Evolutionary conservation across 2,329 filamentous ascomycete genomes (phyloP).

Genomic region (Trichoderma koningiopsis): DNA sequence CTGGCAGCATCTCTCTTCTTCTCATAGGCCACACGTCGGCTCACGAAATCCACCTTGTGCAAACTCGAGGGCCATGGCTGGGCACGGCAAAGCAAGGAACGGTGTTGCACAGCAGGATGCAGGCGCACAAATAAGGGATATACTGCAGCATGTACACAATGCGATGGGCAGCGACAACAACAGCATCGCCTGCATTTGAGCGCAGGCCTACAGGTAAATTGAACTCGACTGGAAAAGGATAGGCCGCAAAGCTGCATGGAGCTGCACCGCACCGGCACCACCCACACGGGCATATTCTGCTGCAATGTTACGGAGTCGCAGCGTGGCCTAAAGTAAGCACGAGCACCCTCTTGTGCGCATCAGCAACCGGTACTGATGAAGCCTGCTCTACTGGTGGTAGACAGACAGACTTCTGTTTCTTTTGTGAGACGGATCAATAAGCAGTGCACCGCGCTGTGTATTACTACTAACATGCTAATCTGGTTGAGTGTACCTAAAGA

Average conservation of each 20-base stretch:
- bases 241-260: neutral
- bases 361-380: neutral
- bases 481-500: too few relatives aligned
- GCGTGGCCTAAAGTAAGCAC: neutral
- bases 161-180: neutral
- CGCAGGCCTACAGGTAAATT: neutral
- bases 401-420: neutral
- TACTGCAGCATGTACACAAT: neutral
- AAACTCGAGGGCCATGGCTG: neutral
- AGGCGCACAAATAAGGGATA: neutral
- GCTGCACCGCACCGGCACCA: conserved; percentile 13
- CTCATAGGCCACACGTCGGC: neutral
- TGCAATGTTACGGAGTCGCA: conserved; percentile 3
- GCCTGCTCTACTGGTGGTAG: neutral
- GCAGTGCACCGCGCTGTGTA: neutral
- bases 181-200: neutral
- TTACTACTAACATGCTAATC: neutral
- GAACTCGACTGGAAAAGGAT: too few relatives aligned
- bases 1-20: neutral
- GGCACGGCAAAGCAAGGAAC: conserved; percentile 3
- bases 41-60: neutral
- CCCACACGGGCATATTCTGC: conserved; percentile 11
- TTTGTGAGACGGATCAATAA: neutral
- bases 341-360: neutral
- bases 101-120: neutral